Conservation (phyloP, 2,329 filamentous ascomycete species). For the Aspergillus sp. region DNA sequence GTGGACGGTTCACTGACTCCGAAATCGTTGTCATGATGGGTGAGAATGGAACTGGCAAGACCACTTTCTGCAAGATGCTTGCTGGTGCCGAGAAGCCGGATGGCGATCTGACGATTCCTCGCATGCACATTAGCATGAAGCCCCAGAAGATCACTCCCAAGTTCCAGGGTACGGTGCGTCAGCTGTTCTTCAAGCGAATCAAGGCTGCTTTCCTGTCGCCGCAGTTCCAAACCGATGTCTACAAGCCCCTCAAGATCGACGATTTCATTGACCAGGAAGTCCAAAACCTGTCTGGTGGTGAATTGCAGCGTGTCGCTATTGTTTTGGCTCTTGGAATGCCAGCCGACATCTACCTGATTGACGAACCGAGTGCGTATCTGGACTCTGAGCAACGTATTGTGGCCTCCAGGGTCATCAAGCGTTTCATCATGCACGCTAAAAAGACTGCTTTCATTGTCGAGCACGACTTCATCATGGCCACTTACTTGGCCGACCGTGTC, state of each 20-base stretch:
- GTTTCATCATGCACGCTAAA: slow-evolving; percentile 99
- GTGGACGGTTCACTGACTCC: slow-evolving; percentile 88
- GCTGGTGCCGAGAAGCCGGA: slow-evolving; percentile 92
- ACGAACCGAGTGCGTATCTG: slow-evolving; percentile 94
- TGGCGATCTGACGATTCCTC: slow-evolving; percentile 64
- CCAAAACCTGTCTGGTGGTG: slow-evolving; percentile 97
- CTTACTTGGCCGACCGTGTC: slow-evolving; percentile 78
- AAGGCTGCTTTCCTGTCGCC: slow-evolving; percentile 92
- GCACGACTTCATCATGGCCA: slow-evolving; percentile 99
- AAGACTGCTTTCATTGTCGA: slow-evolving; percentile 99
- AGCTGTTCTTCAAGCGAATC: slow-evolving; percentile 99
- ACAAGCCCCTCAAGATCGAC: slow-evolving; percentile 97
- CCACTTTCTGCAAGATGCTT: slow-evolving; percentile 93
- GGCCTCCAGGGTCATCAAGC: slow-evolving; percentile 94
- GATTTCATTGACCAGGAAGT: slow-evolving; percentile 99
- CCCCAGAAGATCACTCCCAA: slow-evolving; percentile 99
- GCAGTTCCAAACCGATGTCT: slow-evolving; percentile 98
- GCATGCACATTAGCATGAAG: slow-evolving; percentile 99
- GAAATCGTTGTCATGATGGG: slow-evolving; percentile 99
- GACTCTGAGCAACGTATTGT: slow-evolving; percentile 99
- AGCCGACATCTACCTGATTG: slow-evolving; percentile 96
- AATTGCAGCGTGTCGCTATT: slow-evolving; percentile 97
- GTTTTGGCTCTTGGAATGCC: slow-evolving; percentile 92
- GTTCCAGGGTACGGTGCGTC: slow-evolving; percentile 91
- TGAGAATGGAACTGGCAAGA: slow-evolving; percentile 98